phyloP scores from a whole-genome alignment of 2,329 filamentous ascomycete genomes.

The Drechslerella dactyloides region DNA sequence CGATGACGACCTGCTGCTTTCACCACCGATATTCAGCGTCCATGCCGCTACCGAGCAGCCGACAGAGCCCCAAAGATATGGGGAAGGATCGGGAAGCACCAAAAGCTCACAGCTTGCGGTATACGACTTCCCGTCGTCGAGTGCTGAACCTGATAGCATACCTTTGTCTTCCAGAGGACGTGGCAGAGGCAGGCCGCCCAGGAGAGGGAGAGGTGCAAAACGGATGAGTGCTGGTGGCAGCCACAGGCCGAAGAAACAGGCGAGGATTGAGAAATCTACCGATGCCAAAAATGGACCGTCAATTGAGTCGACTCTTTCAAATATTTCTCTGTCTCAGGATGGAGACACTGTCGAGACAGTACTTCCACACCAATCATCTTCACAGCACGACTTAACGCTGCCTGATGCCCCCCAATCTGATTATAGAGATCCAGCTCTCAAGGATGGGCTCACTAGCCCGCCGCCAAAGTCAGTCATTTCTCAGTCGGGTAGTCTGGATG shows the following conservation, averaged over 20 bases:
- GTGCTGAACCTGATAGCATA: conserved; percentile 14
- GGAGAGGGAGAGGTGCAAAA: conserved; percentile 34
- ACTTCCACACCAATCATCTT: conserved; percentile 5
- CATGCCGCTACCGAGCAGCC: background rate
- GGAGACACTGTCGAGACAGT: background rate
- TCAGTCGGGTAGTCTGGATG: background rate
- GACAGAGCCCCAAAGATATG: conserved; percentile 12
- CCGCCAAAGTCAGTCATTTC: background rate
- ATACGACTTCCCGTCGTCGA: conserved; percentile 40
- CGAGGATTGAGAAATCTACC: conserved; percentile 21
- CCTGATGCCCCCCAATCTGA: background rate
- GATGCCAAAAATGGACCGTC: conserved; percentile 2
- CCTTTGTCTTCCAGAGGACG: conserved; percentile 10
- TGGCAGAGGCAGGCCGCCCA: conserved; percentile 33
- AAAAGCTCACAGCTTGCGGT: conserved; percentile 10
- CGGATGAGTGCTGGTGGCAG: conserved; percentile 33
- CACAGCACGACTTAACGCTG: background rate
- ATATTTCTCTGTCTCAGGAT: background rate
- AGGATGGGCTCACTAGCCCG: conserved; percentile 3
- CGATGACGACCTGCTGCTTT: conserved; percentile 48
- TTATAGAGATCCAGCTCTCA: background rate
- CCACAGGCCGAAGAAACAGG: conserved; percentile 31
- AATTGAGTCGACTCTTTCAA: background rate
- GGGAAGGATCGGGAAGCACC: conserved; percentile 3
- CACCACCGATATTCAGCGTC: conserved; percentile 8